phyloP scores from a whole-genome alignment of 192 early-diverging fungal species.

The Mortierella hygrophila region DNA sequence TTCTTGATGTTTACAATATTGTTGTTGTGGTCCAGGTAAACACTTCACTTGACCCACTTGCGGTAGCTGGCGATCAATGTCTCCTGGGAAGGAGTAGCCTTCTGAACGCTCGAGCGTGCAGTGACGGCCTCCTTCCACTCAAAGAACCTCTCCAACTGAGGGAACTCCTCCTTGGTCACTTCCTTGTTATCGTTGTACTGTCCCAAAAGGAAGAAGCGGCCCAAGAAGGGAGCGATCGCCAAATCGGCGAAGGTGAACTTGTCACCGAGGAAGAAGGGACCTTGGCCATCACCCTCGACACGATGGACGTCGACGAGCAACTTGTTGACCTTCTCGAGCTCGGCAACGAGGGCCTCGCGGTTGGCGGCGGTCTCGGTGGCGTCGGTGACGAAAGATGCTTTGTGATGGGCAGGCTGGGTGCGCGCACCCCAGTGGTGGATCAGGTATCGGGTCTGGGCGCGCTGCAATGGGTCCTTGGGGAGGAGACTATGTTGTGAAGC shows the following conservation, averaged over 20 bases:
- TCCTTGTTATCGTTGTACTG: conserved; percentile 35
- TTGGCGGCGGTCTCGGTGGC: conserved; percentile 37
- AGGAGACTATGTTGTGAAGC: conserved; percentile 42
- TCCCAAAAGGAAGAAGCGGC: conserved; percentile 48
- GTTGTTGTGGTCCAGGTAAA: neutral
- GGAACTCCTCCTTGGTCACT: conserved; percentile 23
- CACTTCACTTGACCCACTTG: conserved; percentile 45
- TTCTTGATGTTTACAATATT: neutral
- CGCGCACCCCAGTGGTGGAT: conserved; percentile 60
- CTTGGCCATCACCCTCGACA: conserved; percentile 49
- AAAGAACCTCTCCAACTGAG: conserved; percentile 49
- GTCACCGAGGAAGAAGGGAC: conserved; percentile 62
- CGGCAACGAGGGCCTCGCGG: conserved; percentile 34
- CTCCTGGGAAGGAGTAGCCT: conserved; percentile 43
- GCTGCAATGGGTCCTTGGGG: conserved; percentile 58
- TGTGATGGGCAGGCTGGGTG: conserved; percentile 33
- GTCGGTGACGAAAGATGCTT: conserved; percentile 26
- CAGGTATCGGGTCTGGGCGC: conserved; percentile 58
- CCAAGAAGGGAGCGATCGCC: conserved; percentile 59
- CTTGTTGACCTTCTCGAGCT: conserved; percentile 55
- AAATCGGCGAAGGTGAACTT: conserved; percentile 64
- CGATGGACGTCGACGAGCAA: conserved; percentile 35
- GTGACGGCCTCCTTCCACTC: conserved; percentile 51
- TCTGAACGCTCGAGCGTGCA: conserved; percentile 24
- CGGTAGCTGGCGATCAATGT: conserved; percentile 23